A percentile compares a stretch with the other conserved stretches of the same genome.
Evolutionary conservation across 148 eudicot species (phyloP).

Genomic region (Cornus controversa): DNA sequence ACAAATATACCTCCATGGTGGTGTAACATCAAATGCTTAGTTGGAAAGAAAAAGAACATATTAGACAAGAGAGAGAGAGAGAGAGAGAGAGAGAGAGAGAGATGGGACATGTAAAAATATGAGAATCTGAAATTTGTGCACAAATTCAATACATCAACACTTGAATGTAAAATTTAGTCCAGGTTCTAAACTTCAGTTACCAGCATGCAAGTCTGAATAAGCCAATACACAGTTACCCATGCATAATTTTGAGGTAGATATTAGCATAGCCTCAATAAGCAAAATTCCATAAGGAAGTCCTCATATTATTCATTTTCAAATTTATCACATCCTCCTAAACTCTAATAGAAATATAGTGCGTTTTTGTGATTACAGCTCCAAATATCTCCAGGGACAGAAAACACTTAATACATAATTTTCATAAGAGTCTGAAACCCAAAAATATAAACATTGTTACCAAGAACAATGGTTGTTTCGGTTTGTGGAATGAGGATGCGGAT

Average conservation of each 20-base stretch:
- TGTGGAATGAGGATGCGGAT: no score
- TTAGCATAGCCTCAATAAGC: no score
- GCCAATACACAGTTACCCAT: background rate
- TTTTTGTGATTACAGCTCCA: background rate
- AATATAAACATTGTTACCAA: background rate
- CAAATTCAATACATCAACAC: background rate
- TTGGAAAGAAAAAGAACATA: background rate
- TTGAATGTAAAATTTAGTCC: background rate
- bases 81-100: no score
- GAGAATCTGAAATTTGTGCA: background rate
- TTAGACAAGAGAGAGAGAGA: background rate
- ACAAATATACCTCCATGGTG: background rate
- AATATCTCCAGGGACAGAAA: no score
- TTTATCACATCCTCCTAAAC: background rate
- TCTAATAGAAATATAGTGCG: background rate
- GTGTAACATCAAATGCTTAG: background rate
- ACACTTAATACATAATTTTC: no score
- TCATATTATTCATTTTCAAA: background rate
- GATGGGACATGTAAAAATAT: background rate
- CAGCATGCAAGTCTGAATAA: background rate
- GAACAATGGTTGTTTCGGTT: no score
- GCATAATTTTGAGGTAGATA: no score
- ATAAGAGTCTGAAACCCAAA: background rate
- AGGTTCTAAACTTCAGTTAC: background rate
- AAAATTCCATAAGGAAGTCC: background rate